phyloP scores from a whole-genome alignment of 148 eudicot species.

The Fagopyrum homotropicum region DNA sequence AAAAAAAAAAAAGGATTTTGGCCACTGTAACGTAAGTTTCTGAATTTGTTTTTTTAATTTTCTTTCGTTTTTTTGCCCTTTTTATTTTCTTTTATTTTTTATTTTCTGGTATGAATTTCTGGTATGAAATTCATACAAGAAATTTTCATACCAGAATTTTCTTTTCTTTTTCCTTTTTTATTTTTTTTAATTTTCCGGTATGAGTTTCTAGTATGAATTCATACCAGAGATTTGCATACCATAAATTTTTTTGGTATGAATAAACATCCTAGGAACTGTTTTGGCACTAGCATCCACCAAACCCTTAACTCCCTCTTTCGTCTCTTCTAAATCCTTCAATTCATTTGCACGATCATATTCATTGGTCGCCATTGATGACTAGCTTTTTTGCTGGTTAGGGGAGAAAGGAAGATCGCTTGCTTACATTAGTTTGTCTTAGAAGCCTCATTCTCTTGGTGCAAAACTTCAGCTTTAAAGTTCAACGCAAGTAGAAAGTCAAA shows the following conservation, averaged over 20 bases:
- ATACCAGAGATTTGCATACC: too few species aligned
- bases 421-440: neutral
- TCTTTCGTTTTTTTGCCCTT: too few species aligned
- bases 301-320: neutral
- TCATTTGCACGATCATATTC: neutral
- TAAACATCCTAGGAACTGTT: conserved; percentile 1
- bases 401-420: neutral
- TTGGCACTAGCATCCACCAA: neutral
- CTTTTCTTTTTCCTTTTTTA: too few species aligned
- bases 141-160: too few species aligned
- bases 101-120: too few species aligned
- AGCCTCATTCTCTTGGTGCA: neutral
- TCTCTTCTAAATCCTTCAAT: conserved; percentile 2
- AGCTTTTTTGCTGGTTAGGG: neutral
- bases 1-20: too few species aligned
- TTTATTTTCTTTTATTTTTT: too few species aligned
- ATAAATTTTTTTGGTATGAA: neutral
- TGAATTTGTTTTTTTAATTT: too few species aligned
- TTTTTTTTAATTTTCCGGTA: too few species aligned
- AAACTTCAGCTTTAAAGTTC: neutral
- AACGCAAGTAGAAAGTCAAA: neutral
- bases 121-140: too few species aligned
- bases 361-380: neutral
- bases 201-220: too few species aligned
- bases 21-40: too few species aligned